A percentile compares a stretch with the other conserved stretches of the same genome.
These are phyloP conservation scores for Onygenales sp. DNA, from an alignment of 2,329 filamentous ascomycete species.

Conservation along the genomic window DNA sequence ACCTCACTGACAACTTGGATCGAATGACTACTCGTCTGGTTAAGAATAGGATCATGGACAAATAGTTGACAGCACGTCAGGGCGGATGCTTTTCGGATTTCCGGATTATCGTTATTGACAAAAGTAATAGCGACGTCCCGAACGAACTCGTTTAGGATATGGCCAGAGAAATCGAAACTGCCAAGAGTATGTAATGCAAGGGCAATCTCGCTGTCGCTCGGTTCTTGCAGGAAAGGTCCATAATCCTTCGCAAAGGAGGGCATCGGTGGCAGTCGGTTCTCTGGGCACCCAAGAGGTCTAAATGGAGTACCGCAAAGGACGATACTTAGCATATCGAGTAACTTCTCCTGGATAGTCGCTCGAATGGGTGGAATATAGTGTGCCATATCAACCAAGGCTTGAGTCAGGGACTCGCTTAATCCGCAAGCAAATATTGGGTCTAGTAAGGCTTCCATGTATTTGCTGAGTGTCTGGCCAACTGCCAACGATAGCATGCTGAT, in stretches of 20 bases:
- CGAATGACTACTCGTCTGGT: conserved; percentile 93
- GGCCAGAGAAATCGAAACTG: conserved; percentile 88
- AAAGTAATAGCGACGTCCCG: conserved; percentile 97
- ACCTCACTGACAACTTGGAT: conserved; percentile 97
- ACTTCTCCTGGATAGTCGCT: conserved; percentile 80
- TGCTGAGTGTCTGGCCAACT: conserved; percentile 91
- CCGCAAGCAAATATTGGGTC: conserved; percentile 97
- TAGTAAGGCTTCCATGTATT: conserved; percentile 92
- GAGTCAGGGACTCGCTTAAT: conserved; percentile 83
- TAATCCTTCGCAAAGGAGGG: conserved; percentile 82
- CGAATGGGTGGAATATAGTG: conserved; percentile 97
- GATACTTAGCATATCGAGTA: conserved; percentile 89
- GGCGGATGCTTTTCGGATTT: conserved; percentile 87
- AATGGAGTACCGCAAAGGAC: conserved; percentile 90
- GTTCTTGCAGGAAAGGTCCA: conserved; percentile 71
- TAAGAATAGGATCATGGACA: conserved; percentile 91
- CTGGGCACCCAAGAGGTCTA: conserved; percentile 81
- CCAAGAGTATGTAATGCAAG: conserved; percentile 88
- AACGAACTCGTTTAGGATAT: conserved; percentile 96
- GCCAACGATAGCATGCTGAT: conserved; percentile 94
- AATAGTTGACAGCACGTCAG: conserved; percentile 97
- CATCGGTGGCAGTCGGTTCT: conserved; percentile 70
- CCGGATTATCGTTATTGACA: conserved; percentile 88
- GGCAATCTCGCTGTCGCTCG: conserved; percentile 75
- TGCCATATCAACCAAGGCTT: conserved; percentile 95